These are phyloP conservation scores for Saccharata proteae DNA, from an alignment of 2,329 filamentous ascomycete genomes.

Conservation along the genomic window DNA sequence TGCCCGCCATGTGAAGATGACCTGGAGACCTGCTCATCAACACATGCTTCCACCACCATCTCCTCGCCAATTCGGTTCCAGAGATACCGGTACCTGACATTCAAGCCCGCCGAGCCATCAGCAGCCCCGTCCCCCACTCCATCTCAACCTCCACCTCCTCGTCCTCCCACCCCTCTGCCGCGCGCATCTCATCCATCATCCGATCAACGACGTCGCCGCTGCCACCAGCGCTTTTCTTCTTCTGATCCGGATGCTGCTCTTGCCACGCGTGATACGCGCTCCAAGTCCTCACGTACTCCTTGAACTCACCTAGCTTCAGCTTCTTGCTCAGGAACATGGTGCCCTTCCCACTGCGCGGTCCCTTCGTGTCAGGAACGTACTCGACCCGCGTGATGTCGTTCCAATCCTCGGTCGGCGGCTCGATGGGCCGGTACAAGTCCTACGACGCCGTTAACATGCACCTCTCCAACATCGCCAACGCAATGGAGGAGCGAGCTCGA, in stretches of 20 bases:
- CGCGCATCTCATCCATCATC: conserved; percentile 47
- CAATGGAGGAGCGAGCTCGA: no score
- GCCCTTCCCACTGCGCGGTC: conserved; percentile 21
- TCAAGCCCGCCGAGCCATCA: conserved; percentile 40
- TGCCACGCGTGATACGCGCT: conserved; percentile 49
- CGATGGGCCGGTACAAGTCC: conserved; percentile 28
- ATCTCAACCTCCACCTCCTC: conserved; percentile 28
- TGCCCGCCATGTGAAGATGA: no score
- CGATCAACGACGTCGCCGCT: conserved; percentile 50
- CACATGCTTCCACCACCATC: no score
- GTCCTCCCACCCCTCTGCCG: conserved; percentile 31
- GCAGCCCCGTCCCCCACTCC: conserved; percentile 50
- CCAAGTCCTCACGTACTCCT: conserved; percentile 51
- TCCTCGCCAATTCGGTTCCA: background rate
- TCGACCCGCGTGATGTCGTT: conserved; percentile 39
- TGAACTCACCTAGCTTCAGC: conserved; percentile 45
- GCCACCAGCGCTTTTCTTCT: conserved; percentile 41
- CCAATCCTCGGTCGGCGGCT: conserved; percentile 42
- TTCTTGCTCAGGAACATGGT: conserved; percentile 41
- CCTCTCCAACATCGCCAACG: no score
- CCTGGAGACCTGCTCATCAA: no score
- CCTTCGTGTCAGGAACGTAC: conserved; percentile 42
- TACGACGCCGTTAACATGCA: no score
- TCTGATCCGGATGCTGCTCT: conserved; percentile 40
- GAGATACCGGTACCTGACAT: background rate